A percentile compares a stretch with the other conserved stretches of the same genome.
Conservation (phyloP, 495 filamentous ascomycete genomes). For the Talaromyces wortmannii region DNA sequence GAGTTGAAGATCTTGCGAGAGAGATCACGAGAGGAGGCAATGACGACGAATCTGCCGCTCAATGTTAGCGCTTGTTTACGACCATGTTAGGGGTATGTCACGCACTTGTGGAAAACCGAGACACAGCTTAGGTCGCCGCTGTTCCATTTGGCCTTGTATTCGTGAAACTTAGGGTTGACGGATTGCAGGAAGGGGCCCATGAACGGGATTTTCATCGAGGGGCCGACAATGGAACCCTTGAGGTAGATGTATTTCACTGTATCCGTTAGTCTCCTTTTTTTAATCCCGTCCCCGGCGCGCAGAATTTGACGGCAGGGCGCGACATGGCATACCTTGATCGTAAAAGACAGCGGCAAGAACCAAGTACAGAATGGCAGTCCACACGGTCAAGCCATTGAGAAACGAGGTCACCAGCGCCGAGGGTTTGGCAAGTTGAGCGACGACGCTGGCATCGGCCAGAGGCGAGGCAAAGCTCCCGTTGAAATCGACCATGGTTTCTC, state of each 20-base stretch:
- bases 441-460: slow-evolving; percentile 57
- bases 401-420: slow-evolving; percentile 35
- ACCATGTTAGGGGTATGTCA: neutral
- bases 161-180: slow-evolving; percentile 82
- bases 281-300: neutral
- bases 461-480: slow-evolving; percentile 75
- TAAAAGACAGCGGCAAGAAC: slow-evolving; percentile 68
- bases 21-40: slow-evolving; percentile 92
- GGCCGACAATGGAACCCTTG: slow-evolving; percentile 82
- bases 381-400: slow-evolving; percentile 50
- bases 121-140: slow-evolving; percentile 92
- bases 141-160: slow-evolving; percentile 88
- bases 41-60: slow-evolving; percentile 79
- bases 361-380: slow-evolving; percentile 58
- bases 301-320: neutral
- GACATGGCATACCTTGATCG: slow-evolving; percentile 65
- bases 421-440: slow-evolving; percentile 35
- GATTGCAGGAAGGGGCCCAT: slow-evolving; percentile 94
- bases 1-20: slow-evolving; percentile 97
- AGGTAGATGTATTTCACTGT: slow-evolving; percentile 77
- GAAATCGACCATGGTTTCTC: slow-evolving; percentile 44
- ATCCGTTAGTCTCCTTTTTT: slow-evolving; percentile 15
- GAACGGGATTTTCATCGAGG: slow-evolving; percentile 81
- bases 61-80: slow-evolving; percentile 2
- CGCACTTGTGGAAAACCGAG: slow-evolving; percentile 98